Percentiles rank a stretch among this genome's conserved stretches.
phyloP scores from a whole-genome alignment of 148 eudicot genomes.

The Nepenthes mirabilis region DNA sequence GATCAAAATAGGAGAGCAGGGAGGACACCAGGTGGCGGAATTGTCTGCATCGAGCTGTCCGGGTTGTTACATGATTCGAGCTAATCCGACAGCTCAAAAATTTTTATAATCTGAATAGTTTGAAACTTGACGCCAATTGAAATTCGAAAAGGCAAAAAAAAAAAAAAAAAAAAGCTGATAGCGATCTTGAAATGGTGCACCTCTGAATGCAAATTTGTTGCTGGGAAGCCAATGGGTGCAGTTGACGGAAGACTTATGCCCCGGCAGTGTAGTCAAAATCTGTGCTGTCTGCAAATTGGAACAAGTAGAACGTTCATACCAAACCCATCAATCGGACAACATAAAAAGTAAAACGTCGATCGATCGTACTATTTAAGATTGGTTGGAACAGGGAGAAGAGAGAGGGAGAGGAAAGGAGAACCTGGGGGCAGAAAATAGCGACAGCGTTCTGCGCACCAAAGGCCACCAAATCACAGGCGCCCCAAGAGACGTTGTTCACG shows the following conservation, averaged over 20 bases:
- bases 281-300: slow-evolving; percentile 42
- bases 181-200: slow-evolving; percentile 17
- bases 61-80: too few relatives aligned
- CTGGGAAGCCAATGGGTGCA: slow-evolving; percentile 87
- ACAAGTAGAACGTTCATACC: neutral
- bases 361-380: neutral
- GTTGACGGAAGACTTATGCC: slow-evolving; percentile 75
- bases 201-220: slow-evolving; percentile 64
- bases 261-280: slow-evolving; percentile 75
- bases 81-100: too few relatives aligned
- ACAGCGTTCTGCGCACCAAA: slow-evolving; percentile 88
- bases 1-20: too few relatives aligned
- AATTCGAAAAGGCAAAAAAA: neutral
- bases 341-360: too few relatives aligned
- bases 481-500: slow-evolving; percentile 94
- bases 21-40: too few relatives aligned
- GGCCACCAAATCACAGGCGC: slow-evolving; percentile 57
- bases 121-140: neutral
- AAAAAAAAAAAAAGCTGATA: slow-evolving; percentile 1
- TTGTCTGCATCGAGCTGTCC: too few relatives aligned
- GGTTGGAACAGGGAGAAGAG: neutral
- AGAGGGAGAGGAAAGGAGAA: slow-evolving; percentile 1
- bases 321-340: neutral
- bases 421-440: slow-evolving; percentile 81
- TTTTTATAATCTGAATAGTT: too few relatives aligned